Base-by-base conservation (phyloP, 257 asterid species). In the Capsicum baccatum region DNA sequence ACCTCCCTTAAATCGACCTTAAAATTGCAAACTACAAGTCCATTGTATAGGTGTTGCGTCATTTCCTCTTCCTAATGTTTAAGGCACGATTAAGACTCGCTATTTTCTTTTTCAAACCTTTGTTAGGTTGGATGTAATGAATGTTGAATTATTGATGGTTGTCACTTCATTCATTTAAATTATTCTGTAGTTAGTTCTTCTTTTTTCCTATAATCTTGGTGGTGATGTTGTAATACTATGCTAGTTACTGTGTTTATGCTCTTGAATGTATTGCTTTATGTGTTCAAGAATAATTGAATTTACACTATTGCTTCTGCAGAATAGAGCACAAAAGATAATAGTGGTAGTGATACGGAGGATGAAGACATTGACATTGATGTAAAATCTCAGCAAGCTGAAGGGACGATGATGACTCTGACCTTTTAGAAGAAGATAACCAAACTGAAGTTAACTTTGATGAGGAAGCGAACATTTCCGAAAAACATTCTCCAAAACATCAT, bases 381-480 rank as follows among this genome's bases (percentile, higher is more conserved):
- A 87, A 87, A 88, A 60, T 87, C 93, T 71, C 86, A 67, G 66
- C 88, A 79, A 79, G 86, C 67, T 86, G 57, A 52, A 50, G 84
- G 48, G 26, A 26, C 26, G 26, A 26, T 26, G 26, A 26, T 26
- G 26, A 26, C 26, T 26, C 26, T 26, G 26, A 26, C 26, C 26
- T 26, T 26, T 26, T 26, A 26, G 26, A 26, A 26, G 26, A 26
- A 26, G 26, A 26, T 57, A 88, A 79, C 69, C 84, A 55, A 62
- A 82, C 62, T 10, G 92, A 90, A 87, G 84, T 89, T 87, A 90
- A 92, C 88, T 88, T 94, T 84, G 94, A 92, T 60, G 91, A 90
- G 87, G 99, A 94, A 83, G 91, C 94, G 55, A 94, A 90, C 84
- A 90, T 93, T 84, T 88, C 97, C n/a, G 92, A 91, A 90, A 94